These are phyloP conservation scores for Alternaria triticimaculans DNA, from an alignment of 2,329 filamentous ascomycete genomes.

Conservation along the genomic window DNA sequence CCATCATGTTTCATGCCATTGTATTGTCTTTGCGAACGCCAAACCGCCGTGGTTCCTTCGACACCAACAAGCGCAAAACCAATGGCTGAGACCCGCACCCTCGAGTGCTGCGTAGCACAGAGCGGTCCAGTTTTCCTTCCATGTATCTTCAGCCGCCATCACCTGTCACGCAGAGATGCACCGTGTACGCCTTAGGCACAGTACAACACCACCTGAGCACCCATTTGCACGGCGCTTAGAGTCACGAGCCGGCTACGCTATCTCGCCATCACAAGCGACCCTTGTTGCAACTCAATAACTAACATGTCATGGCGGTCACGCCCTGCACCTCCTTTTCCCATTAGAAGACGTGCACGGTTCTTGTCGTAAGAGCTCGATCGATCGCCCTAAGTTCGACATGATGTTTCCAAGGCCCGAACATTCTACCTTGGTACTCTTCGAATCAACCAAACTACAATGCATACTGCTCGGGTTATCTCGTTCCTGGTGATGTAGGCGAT, in stretches of 20 bases:
- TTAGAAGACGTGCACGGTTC: background rate
- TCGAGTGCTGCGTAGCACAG: background rate
- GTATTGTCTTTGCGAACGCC: conserved; percentile 1
- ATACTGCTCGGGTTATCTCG: background rate
- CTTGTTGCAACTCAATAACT: background rate
- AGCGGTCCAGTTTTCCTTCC: background rate
- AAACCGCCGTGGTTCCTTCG: conserved; percentile 5
- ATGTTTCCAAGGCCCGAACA: background rate
- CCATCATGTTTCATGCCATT: conserved; percentile 1
- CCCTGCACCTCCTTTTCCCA: conserved; percentile 2
- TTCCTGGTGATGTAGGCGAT: background rate
- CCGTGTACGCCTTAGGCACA: conserved; percentile 7
- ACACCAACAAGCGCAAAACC: conserved; percentile 6
- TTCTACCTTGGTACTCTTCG: background rate
- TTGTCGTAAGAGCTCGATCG: background rate
- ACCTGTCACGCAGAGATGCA: background rate
- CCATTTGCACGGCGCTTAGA: conserved; percentile 5
- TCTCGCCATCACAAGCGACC: background rate
- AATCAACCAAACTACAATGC: background rate
- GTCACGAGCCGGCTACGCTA: background rate
- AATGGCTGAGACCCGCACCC: background rate
- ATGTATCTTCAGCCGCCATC: background rate
- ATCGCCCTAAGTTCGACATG: background rate
- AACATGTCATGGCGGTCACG: background rate
- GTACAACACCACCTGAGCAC: conserved; percentile 6